Conservation (phyloP, 352 stramenopile species). For the Aphanomyces stellatus region DNA sequence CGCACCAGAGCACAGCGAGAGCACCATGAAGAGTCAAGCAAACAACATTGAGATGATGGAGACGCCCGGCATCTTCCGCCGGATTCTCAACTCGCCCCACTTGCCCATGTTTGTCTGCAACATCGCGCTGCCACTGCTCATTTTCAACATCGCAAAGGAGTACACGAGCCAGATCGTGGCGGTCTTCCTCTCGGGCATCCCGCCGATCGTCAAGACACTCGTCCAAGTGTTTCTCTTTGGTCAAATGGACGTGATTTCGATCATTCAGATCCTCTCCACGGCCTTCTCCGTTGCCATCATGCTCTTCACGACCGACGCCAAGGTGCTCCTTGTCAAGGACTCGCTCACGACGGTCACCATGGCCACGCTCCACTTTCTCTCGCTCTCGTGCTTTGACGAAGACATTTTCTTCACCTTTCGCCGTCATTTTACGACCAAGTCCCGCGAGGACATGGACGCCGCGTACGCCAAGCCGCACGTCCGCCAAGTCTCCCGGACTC, state of each 20-base stretch:
- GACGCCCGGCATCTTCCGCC: too few species aligned
- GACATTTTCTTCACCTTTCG: slow-evolving; percentile 16
- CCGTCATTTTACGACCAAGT: slow-evolving; percentile 9
- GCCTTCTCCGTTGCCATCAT: slow-evolving; percentile 8
- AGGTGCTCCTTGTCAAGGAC: slow-evolving; percentile 17
- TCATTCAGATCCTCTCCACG: slow-evolving; percentile 20
- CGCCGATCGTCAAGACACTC: slow-evolving; percentile 12
- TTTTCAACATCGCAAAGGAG: slow-evolving; percentile 13
- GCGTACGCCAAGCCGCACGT: slow-evolving; percentile 1
- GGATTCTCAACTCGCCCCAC: neutral
- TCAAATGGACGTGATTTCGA: slow-evolving; percentile 17
- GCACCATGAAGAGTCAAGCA: too few species aligned
- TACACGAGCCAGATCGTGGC: slow-evolving; percentile 12
- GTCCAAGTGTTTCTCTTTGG: slow-evolving; percentile 3
- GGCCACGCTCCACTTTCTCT: slow-evolving; percentile 13
- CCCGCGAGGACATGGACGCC: slow-evolving; percentile 5
- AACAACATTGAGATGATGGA: too few species aligned
- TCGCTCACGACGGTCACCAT: slow-evolving; percentile 13
- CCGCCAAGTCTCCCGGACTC: neutral
- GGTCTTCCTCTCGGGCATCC: slow-evolving; percentile 13
- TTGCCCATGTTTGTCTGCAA: slow-evolving; percentile 17
- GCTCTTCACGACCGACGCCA: slow-evolving; percentile 2
- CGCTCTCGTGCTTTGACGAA: slow-evolving; percentile 11
- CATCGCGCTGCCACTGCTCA: slow-evolving; percentile 1
- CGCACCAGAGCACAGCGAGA: too few species aligned